A percentile compares a stretch with the other conserved stretches of the same genome.
These are phyloP conservation scores for Cryphonectria parasitica DNA, from an alignment of 2,329 filamentous ascomycete species.

Conservation along the genomic window DNA sequence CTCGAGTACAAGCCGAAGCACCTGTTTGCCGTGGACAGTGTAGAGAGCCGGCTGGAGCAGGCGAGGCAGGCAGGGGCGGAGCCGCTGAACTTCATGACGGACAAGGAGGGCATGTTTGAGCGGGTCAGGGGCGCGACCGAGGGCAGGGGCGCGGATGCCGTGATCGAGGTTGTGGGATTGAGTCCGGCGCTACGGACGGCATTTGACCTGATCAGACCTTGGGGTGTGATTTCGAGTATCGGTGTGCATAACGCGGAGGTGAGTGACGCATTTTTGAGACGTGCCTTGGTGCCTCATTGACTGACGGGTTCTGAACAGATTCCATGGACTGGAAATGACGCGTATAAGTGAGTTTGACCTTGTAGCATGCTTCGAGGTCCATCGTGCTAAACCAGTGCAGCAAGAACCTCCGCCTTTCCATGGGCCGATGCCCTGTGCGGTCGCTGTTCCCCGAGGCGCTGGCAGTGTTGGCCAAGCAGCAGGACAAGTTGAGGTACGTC, in stretches of 20 bases:
- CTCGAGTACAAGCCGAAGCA: conserved; percentile 76
- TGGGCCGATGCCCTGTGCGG: conserved; percentile 77
- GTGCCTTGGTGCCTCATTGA: not conserved
- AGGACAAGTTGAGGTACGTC: conserved; percentile 68
- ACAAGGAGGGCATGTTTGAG: conserved; percentile 66
- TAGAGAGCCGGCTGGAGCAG: conserved; percentile 73
- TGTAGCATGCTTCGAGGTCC: not conserved
- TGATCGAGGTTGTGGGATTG: conserved; percentile 78
- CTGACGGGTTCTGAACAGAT: conserved; percentile 49
- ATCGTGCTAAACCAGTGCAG: conserved; percentile 42
- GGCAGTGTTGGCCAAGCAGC: conserved; percentile 66
- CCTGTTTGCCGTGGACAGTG: conserved; percentile 78
- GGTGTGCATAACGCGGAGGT: conserved; percentile 77
- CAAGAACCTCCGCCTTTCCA: conserved; percentile 74
- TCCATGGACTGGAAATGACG: conserved; percentile 68
- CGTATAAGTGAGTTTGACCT: conserved; percentile 51
- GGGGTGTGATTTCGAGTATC: conserved; percentile 74
- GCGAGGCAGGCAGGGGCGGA: conserved; percentile 78
- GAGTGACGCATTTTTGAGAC: conserved; percentile 30
- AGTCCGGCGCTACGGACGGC: conserved; percentile 71
- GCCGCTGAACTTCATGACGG: conserved; percentile 75
- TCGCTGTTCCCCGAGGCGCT: conserved; percentile 71
- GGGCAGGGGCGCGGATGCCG: conserved; percentile 82
- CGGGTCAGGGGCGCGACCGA: conserved; percentile 76
- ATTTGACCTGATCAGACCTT: conserved; percentile 73